Base-by-base conservation (phyloP, 2,329 filamentous ascomycete species). In the Fusarium sp. region DNA sequence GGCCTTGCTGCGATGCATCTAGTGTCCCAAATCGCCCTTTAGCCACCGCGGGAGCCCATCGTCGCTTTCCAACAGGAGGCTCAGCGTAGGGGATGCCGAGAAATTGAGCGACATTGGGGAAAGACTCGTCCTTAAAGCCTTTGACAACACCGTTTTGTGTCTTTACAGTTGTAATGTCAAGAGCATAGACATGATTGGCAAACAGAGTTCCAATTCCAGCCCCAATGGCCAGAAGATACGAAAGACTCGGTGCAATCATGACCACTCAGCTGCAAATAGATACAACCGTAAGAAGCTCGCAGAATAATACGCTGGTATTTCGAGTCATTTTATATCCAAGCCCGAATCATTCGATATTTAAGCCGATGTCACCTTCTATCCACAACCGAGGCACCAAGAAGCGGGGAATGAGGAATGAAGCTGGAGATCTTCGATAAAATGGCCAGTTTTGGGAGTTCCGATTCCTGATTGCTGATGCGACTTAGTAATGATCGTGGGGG, bases 51-150 rank as follows among this genome's bases (percentile, higher is more conserved):
- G 49, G 49, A 18, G 44, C 15, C 62, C 60, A 64, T 40, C 62
- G 10, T 6, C 32, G 32, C 12, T 65, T 40, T 27, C 42, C 49
- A 30, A 37, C 14, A 4, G 54, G 54, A 23, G 54, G 54, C 17
- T 57, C 54, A 15, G 54, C 62, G 17, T 64, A 65, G 27, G 60
- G 60, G 30, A 65, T 58, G 9, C 62, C 60, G 8, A 65, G 62
- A 3, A 65, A 65, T 12, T 65, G 62, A 9, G 32, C 62, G 12
- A 65, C 60, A 3, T 20, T 42, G 3, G 62, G 54, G 23, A 52
- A 49, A 2, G 42, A 49, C 3, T 5, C 2, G 18, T 65, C 42
- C 2, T 30, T 20, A 10, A 64, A 64, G 10, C 62, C 62, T 23
- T 44, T 14, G 4, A 65, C 26, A 15, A 56, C 17, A 56, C 61